These are phyloP conservation scores for Amaranthus cruentus DNA, from an alignment of 148 eudicot genomes.

Conservation along the genomic window DNA sequence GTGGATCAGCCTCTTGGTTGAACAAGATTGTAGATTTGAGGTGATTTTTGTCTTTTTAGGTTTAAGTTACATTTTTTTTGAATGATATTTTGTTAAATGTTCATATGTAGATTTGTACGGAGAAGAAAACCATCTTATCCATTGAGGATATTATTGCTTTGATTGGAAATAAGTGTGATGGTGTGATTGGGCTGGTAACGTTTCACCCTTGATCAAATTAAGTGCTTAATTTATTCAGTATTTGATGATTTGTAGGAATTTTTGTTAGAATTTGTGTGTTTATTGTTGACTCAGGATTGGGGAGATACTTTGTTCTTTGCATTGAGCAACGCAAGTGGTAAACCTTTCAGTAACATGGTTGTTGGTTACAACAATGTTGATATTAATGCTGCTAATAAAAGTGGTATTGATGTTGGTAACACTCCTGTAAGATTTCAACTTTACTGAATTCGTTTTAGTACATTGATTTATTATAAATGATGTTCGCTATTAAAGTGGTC, in stretches of 20 bases:
- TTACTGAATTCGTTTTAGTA: not conserved
- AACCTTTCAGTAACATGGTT: conserved; percentile 98
- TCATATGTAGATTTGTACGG: conserved; percentile 72
- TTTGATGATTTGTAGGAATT: not conserved
- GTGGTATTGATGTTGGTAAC: conserved; percentile 96
- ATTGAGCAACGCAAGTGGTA: conserved; percentile 92
- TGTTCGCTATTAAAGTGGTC: too few relatives aligned
- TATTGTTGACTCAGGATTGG: conserved; percentile 94
- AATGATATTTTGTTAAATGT: not conserved
- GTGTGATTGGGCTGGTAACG: conserved; percentile 89
- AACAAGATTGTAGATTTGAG: conserved; percentile 92
- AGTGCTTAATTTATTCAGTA: not conserved
- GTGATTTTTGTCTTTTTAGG: conserved; percentile 26
- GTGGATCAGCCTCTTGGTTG: conserved; percentile 81
- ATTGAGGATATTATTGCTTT: conserved; percentile 89
- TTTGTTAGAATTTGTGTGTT: not conserved
- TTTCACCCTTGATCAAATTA: not conserved
- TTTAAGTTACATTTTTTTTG: not conserved
- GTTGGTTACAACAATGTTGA: conserved; percentile 98
- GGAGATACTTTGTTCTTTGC: conserved; percentile 95
- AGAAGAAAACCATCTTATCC: conserved; percentile 85
- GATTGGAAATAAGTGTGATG: conserved; percentile 91
- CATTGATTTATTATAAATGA: too few relatives aligned
- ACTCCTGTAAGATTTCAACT: conserved; percentile 63
- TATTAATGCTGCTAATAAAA: conserved; percentile 78